Conservation (phyloP, 169 alveolate species). For the Eimeria falciformis region DNA sequence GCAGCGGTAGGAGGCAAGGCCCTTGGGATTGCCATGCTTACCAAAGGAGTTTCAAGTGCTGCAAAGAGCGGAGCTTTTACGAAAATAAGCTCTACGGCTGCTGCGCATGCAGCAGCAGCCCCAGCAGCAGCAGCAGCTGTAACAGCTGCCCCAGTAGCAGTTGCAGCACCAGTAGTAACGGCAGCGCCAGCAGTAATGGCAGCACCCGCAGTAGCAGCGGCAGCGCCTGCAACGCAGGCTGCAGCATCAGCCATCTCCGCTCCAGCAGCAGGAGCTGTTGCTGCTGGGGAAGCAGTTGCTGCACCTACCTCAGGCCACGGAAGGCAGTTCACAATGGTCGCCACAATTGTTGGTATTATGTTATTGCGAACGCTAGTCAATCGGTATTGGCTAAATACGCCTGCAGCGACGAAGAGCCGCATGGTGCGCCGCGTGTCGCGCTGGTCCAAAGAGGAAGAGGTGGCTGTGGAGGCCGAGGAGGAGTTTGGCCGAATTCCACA, state of each 20-base stretch:
- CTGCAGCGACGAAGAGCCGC: not conserved
- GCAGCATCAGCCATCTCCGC: conserved; percentile 1
- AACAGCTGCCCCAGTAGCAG: not conserved
- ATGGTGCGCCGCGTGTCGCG: not conserved
- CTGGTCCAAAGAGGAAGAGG: conserved; percentile 26
- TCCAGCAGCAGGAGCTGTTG: conserved; percentile 8
- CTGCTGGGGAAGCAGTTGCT: not conserved
- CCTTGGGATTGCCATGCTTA: not conserved
- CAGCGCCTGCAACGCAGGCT: not conserved
- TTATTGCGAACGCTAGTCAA: not conserved
- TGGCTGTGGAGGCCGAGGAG: conserved; percentile 9
- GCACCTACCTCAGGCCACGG: conserved; percentile 1
- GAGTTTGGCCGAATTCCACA: conserved; percentile 8
- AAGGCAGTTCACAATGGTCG: conserved; percentile 12
- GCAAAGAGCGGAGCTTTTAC: conserved; percentile 36
- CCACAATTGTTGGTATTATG: conserved; percentile 9
- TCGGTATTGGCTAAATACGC: not conserved
- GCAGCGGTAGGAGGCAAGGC: conserved; percentile 18
- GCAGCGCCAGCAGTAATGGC: not conserved
- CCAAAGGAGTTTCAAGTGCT: conserved; percentile 38
- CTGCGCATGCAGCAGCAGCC: conserved; percentile 24
- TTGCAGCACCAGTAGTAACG: not conserved
- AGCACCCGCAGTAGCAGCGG: not conserved
- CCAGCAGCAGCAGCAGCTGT: not conserved
- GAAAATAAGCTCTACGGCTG: not conserved